Percentiles rank a stretch among this genome's conserved stretches.
phyloP scores from a whole-genome alignment of 257 asterid genomes.

The Lycium ferocissimum region DNA sequence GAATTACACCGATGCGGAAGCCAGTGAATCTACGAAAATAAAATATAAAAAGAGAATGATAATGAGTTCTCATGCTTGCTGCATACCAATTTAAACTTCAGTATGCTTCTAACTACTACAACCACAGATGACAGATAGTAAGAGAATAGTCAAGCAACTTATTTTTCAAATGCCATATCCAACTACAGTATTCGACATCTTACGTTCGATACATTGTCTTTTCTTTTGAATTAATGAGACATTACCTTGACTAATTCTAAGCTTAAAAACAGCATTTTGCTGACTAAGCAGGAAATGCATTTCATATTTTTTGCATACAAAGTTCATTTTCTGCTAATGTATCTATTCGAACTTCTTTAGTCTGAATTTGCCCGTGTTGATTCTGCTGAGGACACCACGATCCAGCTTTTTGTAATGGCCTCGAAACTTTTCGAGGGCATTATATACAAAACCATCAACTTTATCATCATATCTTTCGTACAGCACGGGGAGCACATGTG shows the following conservation, averaged over 20 bases:
- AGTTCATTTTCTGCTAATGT: background rate
- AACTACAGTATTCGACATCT: background rate
- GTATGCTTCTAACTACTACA: background rate
- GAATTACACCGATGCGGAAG: too few relatives aligned
- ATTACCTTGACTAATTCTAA: slow-evolving; percentile 21
- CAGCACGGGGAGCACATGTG: slow-evolving; percentile 76
- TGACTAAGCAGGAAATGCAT: background rate
- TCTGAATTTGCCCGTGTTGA: slow-evolving; percentile 54
- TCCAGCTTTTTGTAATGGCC: slow-evolving; percentile 73
- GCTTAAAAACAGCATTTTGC: background rate
- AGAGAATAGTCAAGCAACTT: background rate
- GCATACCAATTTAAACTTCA: background rate
- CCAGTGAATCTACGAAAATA: too few relatives aligned
- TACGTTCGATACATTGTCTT: background rate
- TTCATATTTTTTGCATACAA: background rate
- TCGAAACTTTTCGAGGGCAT: slow-evolving; percentile 55
- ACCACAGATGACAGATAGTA: background rate
- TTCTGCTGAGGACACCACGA: slow-evolving; percentile 55
- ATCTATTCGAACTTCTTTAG: slow-evolving; percentile 61
- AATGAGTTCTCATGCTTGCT: background rate
- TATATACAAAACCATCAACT: slow-evolving; percentile 64
- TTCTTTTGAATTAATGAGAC: background rate
- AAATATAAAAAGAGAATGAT: too few relatives aligned
- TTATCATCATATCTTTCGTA: slow-evolving; percentile 82
- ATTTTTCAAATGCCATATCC: slow-evolving; percentile 21